Evolutionary conservation across 176 grass and related monocot species (phyloP).

Genomic region (Cenchrus americanus): DNA sequence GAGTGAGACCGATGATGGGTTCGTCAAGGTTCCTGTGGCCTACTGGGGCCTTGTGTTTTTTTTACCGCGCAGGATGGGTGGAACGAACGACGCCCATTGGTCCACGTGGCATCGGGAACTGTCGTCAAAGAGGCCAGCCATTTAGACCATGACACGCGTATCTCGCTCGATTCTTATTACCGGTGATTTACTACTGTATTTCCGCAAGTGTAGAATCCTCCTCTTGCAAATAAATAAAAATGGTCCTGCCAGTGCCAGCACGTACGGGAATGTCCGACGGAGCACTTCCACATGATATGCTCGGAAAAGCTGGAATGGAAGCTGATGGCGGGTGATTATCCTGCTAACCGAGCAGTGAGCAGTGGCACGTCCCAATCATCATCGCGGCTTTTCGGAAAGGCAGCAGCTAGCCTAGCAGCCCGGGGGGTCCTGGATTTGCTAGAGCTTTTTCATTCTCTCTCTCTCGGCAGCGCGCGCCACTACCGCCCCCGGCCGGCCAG

Average conservation of each 20-base stretch:
- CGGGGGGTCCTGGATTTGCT: slow-evolving; percentile 31
- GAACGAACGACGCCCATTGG: neutral
- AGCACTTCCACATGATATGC: neutral
- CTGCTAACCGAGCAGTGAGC: slow-evolving; percentile 4
- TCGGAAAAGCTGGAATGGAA: slow-evolving; percentile 1
- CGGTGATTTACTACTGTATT: no score
- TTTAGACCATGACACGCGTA: neutral
- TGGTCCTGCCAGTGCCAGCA: neutral
- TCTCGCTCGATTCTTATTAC: no score
- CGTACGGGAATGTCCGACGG: neutral
- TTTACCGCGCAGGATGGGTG: neutral
- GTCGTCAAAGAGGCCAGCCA: neutral
- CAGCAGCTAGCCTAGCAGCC: neutral
- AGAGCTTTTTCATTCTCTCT: neutral
- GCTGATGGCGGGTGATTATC: neutral
- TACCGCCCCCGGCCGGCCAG: neutral
- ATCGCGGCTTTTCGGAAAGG: slow-evolving; percentile 45
- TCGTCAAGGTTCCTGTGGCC: neutral
- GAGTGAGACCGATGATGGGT: slow-evolving; percentile 24
- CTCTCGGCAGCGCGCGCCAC: neutral
- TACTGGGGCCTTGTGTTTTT: neutral
- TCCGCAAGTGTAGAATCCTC: no score
- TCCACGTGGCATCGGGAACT: neutral
- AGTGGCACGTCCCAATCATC: slow-evolving; percentile 43
- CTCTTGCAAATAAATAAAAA: slow-evolving; percentile 1